Percentiles rank a stretch among this genome's conserved stretches.
Evolutionary conservation across 805 yeast genomes (phyloP).

Genomic region (Starmerella asiatica): DNA sequence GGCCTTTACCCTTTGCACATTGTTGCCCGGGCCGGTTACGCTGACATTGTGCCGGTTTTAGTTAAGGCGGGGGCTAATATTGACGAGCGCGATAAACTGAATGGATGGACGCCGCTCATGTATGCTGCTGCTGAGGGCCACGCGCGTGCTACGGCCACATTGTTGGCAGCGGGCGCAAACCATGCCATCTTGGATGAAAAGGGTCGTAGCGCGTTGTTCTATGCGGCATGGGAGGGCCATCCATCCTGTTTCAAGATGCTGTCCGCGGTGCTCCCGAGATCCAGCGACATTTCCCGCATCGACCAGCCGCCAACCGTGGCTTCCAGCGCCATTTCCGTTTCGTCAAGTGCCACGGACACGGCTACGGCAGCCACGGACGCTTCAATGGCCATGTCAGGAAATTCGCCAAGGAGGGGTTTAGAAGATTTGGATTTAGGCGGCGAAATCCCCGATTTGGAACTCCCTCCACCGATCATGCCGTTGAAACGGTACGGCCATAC

Average conservation of each 20-base stretch:
- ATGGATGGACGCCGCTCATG: slow-evolving; percentile 88
- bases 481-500: slow-evolving; percentile 90
- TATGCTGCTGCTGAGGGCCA: slow-evolving; percentile 84
- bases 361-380: background rate
- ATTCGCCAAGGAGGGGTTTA: background rate
- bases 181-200: slow-evolving; percentile 60
- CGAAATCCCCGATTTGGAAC: slow-evolving; percentile 72
- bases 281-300: slow-evolving; percentile 14
- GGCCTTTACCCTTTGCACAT: slow-evolving; percentile 77
- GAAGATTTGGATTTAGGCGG: slow-evolving; percentile 20
- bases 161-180: slow-evolving; percentile 63
- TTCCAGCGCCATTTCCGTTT: background rate
- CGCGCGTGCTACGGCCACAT: slow-evolving; percentile 49
- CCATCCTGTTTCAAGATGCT: slow-evolving; percentile 64
- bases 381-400: background rate
- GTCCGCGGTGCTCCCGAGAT: slow-evolving; percentile 26
- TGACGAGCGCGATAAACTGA: slow-evolving; percentile 67
- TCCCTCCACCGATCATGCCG: slow-evolving; percentile 96
- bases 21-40: slow-evolving; percentile 72
- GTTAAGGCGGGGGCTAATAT: slow-evolving; percentile 46
- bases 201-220: slow-evolving; percentile 65
- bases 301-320: slow-evolving; percentile 4
- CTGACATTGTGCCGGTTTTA: slow-evolving; percentile 51
- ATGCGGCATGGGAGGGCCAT: slow-evolving; percentile 92
- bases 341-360: background rate